Conservation (phyloP, 305 asterid genomes). For the Fraxinus baroniana region DNA sequence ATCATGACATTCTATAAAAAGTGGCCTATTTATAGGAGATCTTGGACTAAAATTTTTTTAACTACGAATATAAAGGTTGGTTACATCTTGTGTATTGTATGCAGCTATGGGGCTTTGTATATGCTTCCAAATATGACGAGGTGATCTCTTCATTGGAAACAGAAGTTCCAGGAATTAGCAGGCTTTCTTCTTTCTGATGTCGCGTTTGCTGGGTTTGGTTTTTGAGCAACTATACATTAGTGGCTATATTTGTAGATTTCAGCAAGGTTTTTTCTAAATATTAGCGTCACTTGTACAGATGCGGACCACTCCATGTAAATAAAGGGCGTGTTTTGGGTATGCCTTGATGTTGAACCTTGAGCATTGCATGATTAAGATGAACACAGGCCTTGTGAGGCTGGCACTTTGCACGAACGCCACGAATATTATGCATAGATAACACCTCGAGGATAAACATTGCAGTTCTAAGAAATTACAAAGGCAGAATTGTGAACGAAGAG, state of each 20-base stretch:
- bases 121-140: constrained; percentile 79
- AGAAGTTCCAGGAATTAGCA: constrained; percentile 74
- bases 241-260: neutral
- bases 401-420: neutral
- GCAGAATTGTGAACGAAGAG: neutral
- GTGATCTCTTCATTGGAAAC: constrained; percentile 53
- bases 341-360: neutral
- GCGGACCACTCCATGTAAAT: neutral
- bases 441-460: neutral
- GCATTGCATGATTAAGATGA: neutral
- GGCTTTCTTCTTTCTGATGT: neutral
- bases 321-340: neutral
- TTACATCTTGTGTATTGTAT: constrained; percentile 2
- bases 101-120: constrained; percentile 92
- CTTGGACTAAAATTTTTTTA: neutral
- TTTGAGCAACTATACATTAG: neutral
- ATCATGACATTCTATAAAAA: neutral
- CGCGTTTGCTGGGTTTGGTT: neutral
- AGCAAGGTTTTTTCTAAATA: neutral
- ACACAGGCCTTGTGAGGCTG: neutral
- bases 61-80: neutral
- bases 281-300: neutral
- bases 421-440: neutral
- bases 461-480: neutral
- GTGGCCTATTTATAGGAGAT: neutral